These are phyloP conservation scores for Annulohypoxylon bovei DNA, from an alignment of 495 filamentous ascomycete genomes.

Conservation along the genomic window DNA sequence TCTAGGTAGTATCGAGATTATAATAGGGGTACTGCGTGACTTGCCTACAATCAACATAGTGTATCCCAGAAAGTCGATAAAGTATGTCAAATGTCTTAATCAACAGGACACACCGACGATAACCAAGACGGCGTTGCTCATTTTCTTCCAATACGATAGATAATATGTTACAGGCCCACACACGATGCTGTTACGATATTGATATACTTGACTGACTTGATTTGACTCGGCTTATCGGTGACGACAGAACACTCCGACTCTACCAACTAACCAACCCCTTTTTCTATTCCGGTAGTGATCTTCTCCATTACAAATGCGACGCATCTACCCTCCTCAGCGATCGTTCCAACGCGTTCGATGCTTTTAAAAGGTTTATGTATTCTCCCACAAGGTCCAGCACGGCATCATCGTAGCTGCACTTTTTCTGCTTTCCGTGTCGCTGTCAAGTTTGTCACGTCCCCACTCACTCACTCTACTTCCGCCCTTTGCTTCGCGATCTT, in stretches of 20 bases:
- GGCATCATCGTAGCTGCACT: background rate
- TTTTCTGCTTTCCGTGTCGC: conserved; percentile 1
- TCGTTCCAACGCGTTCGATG: background rate
- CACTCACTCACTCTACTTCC: conserved; percentile 23
- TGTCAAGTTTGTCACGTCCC: conserved; percentile 24
- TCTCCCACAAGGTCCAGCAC: background rate
- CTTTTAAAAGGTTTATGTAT: background rate
- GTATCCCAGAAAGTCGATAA: no score
- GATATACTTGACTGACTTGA: conserved; percentile 32
- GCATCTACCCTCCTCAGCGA: background rate
- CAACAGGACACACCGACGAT: background rate
- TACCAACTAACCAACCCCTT: conserved; percentile 20
- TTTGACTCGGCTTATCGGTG: conserved; percentile 28
- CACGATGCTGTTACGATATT: background rate
- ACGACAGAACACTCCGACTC: conserved; percentile 23
- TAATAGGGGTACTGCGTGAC: no score
- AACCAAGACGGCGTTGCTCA: background rate
- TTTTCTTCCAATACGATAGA: background rate
- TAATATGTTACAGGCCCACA: background rate
- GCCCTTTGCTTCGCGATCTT: conserved; percentile 9
- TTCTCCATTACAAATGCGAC: conserved; percentile 13
- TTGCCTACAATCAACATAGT: no score
- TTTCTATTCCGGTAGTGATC: background rate
- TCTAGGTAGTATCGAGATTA: no score
- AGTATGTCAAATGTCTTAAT: no score